phyloP scores from a whole-genome alignment of 2,329 filamentous ascomycete genomes.

The Diaporthe sp. region DNA sequence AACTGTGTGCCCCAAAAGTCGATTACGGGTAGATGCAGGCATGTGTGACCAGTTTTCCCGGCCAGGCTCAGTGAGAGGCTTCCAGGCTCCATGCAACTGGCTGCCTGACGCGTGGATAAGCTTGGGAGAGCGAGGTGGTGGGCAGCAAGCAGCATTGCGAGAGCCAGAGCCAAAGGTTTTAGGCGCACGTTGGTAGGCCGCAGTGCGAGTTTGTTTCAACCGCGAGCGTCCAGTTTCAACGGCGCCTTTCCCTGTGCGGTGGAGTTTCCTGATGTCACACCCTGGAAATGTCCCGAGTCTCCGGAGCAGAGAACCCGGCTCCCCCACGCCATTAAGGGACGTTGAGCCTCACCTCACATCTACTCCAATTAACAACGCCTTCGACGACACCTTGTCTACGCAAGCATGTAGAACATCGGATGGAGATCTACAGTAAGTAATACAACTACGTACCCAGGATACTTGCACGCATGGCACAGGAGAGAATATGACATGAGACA shows the following conservation, averaged over 20 bases:
- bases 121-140: background rate
- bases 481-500: background rate
- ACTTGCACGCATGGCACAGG: too few species aligned
- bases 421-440: background rate
- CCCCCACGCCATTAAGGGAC: conserved; percentile 6
- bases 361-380: background rate
- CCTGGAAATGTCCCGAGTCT: conserved; percentile 28
- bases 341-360: background rate
- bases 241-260: conserved; percentile 20
- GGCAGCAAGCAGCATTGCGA: background rate
- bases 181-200: background rate
- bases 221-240: conserved; percentile 15
- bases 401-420: background rate
- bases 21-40: conserved; percentile 4
- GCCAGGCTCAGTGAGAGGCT: background rate
- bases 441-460: background rate
- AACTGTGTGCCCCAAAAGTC: background rate
- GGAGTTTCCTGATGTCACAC: conserved; percentile 21
- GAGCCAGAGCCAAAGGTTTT: background rate
- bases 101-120: background rate
- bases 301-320: conserved; percentile 25
- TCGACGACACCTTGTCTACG: background rate
- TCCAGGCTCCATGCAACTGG: background rate
- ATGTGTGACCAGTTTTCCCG: background rate
- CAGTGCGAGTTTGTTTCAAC: conserved; percentile 25